Evolutionary conservation across 2,329 filamentous ascomycete species (phyloP).

Genomic region (Diaporthe velutina): DNA sequence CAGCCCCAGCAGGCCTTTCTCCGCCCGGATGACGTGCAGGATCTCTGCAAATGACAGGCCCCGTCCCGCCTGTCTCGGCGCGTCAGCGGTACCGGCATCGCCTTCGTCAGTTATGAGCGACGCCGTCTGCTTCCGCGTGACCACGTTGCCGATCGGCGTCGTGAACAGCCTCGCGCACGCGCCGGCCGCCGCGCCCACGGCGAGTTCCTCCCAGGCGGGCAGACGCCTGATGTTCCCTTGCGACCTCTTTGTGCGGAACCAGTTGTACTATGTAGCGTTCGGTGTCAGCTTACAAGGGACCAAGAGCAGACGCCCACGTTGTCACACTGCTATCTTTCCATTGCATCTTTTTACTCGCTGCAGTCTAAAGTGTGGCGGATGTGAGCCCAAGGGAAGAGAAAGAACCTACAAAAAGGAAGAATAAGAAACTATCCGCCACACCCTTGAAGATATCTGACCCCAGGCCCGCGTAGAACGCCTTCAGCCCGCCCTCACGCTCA

Average conservation of each 20-base stretch:
- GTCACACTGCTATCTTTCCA: neutral
- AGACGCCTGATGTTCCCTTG: conserved; percentile 58
- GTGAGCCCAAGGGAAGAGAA: no score
- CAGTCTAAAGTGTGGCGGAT: no score
- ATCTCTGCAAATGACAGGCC: conserved; percentile 65
- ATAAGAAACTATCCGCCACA: conserved; percentile 83
- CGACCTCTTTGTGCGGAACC: conserved; percentile 53
- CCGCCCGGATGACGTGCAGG: conserved; percentile 71
- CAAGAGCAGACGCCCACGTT: neutral
- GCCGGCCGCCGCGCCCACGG: conserved; percentile 80
- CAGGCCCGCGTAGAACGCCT: conserved; percentile 78
- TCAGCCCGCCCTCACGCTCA: conserved; percentile 75
- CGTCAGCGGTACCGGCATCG: conserved; percentile 42
- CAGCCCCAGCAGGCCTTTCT: conserved; percentile 81
- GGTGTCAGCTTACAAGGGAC: neutral
- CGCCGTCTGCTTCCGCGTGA: conserved; percentile 84
- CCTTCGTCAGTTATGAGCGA: conserved; percentile 48
- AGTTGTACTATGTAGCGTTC: conserved; percentile 66
- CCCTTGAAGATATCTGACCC: conserved; percentile 75
- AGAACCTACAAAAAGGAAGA: conserved; percentile 53
- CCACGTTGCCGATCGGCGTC: conserved; percentile 84
- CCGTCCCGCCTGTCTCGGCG: conserved; percentile 45
- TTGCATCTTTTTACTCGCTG: neutral
- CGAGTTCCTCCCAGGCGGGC: conserved; percentile 78
- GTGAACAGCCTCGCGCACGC: conserved; percentile 82